These are phyloP conservation scores for Pharus latifolius DNA, from an alignment of 176 grass and related monocot species.

Conservation along the genomic window DNA sequence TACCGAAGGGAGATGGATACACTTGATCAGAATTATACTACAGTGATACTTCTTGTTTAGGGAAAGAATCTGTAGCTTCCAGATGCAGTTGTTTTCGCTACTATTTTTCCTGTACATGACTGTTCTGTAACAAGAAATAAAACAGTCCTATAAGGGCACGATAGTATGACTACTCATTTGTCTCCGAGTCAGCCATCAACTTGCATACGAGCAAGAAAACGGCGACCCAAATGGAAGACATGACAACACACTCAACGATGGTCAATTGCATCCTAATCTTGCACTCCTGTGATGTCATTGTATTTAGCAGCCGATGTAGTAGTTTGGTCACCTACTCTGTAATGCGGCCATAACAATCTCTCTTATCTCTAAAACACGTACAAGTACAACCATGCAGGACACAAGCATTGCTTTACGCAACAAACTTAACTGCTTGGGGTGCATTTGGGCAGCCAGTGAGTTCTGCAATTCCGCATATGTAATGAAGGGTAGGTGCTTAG, in stretches of 20 bases:
- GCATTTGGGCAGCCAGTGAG: neutral
- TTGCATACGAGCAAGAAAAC: neutral
- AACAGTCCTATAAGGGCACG: too few relatives aligned
- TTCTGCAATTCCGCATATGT: neutral
- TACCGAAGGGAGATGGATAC: neutral
- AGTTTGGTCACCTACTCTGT: constrained; percentile 15
- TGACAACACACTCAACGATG: too few relatives aligned
- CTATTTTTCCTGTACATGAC: neutral
- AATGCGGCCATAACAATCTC: neutral
- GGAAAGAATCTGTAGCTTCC: neutral
- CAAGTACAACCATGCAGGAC: neutral
- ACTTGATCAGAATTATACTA: neutral
- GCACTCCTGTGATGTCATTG: too few relatives aligned
- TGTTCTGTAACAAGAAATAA: neutral
- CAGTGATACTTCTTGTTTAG: neutral
- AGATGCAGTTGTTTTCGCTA: neutral
- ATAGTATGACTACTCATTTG: too few relatives aligned
- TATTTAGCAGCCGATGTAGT: constrained; percentile 4
- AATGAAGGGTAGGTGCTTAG: constrained; percentile 4
- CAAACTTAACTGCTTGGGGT: constrained; percentile 6
- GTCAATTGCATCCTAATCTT: too few relatives aligned
- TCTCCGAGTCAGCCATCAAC: too few relatives aligned
- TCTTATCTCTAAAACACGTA: neutral
- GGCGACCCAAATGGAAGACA: neutral
- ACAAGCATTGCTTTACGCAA: constrained; percentile 16